A percentile compares a stretch with the other conserved stretches of the same genome.
phyloP scores from a whole-genome alignment of 2,329 filamentous ascomycete species.

The Colletotrichum euphorbiae region DNA sequence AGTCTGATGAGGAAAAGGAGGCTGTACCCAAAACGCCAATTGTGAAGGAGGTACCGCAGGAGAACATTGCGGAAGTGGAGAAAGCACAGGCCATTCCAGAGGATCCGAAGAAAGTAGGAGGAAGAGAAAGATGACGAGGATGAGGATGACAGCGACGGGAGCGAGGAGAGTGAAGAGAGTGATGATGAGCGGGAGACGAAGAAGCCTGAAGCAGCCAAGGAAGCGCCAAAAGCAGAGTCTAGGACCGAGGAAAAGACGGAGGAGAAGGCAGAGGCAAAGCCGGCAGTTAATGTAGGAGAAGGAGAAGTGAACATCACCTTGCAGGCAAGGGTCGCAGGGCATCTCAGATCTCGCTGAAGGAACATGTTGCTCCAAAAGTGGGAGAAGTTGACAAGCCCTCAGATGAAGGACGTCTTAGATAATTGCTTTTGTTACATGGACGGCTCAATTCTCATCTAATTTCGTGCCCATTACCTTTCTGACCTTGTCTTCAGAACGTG shows the following conservation, averaged over 20 bases:
- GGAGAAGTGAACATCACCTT: conserved; percentile 20
- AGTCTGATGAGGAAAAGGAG: conserved; percentile 2
- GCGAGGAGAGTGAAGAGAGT: conserved; percentile 43
- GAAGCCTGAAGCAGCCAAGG: conserved; percentile 36
- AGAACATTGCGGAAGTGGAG: conserved; percentile 45
- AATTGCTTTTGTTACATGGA: conserved; percentile 13
- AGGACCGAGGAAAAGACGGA: conserved; percentile 12
- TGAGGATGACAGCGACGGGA: conserved; percentile 45
- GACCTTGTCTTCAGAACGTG: background rate
- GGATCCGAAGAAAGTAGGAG: conserved; percentile 50
- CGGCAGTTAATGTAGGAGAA: conserved; percentile 18
- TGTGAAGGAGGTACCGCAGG: conserved; percentile 42
- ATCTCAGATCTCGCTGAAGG: background rate
- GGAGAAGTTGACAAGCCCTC: conserved; percentile 2
- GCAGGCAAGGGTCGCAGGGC: conserved; percentile 3
- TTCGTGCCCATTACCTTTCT: background rate
- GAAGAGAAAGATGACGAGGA: conserved; percentile 45
- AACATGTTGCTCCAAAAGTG: background rate
- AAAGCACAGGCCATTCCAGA: conserved; percentile 43
- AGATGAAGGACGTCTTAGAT: background rate
- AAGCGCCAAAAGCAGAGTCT: conserved; percentile 28
- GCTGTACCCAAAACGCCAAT: conserved; percentile 40
- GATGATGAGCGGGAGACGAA: conserved; percentile 41
- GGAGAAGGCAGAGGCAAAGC: conserved; percentile 18
- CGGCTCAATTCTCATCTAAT: conserved; percentile 5